A percentile compares a stretch with the other conserved stretches of the same genome.
phyloP scores from a whole-genome alignment of 1,284 basidiomycete genomes.

The Hemileia vastatrix region DNA sequence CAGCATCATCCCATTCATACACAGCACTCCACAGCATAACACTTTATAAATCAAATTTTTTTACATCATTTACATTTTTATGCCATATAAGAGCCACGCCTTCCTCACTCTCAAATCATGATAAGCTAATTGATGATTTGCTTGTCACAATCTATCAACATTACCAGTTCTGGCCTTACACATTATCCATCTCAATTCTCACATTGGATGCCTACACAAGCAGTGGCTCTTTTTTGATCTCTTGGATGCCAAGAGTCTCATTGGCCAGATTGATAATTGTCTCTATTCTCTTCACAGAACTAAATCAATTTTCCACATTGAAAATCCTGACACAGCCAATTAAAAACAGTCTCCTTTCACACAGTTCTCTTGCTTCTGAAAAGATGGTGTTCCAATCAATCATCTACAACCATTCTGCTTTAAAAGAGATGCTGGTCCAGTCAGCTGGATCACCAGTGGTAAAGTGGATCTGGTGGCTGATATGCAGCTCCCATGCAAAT shows the following conservation, averaged over 20 bases:
- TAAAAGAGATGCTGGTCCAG: slow-evolving; percentile 70
- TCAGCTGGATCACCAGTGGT: slow-evolving; percentile 93
- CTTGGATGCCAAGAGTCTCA: slow-evolving; percentile 74
- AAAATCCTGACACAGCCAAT: slow-evolving; percentile 52
- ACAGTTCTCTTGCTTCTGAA: slow-evolving; percentile 74
- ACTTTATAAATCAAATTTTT: too few relatives aligned
- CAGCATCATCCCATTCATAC: too few relatives aligned
- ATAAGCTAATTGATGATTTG: slow-evolving; percentile 85
- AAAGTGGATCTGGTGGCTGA: slow-evolving; percentile 95
- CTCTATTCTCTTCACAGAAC: slow-evolving; percentile 93
- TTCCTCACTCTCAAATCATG: too few relatives aligned
- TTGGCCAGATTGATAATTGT: slow-evolving; percentile 96
- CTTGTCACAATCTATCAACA: slow-evolving; percentile 93
- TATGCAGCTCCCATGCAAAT: slow-evolving; percentile 86
- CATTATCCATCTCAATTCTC: slow-evolving; percentile 91
- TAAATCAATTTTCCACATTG: slow-evolving; percentile 68
- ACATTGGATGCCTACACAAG: slow-evolving; percentile 75
- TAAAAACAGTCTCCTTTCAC: slow-evolving; percentile 4
- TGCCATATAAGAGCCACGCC: too few relatives aligned
- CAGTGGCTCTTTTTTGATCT: slow-evolving; percentile 73
- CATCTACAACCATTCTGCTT: slow-evolving; percentile 86
- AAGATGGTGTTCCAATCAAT: slow-evolving; percentile 94
- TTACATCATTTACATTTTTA: too few relatives aligned
- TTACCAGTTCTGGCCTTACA: slow-evolving; percentile 80
- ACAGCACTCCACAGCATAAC: too few relatives aligned